Evolutionary conservation across 2,329 filamentous ascomycete genomes (phyloP).

Genomic region (Trichoderma aggressivum): DNA sequence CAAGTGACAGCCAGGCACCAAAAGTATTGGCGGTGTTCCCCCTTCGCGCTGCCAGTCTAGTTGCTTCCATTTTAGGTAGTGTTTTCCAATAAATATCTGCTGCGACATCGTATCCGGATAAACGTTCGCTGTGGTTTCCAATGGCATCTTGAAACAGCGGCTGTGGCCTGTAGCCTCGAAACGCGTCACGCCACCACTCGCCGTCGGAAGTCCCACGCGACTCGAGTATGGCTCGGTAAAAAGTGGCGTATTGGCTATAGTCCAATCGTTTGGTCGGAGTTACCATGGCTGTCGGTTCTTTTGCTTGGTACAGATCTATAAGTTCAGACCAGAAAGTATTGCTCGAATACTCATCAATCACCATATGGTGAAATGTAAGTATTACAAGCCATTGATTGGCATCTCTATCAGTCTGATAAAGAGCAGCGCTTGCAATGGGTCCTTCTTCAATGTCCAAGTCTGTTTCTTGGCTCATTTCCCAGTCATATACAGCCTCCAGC

Average conservation of each 20-base stretch:
- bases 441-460: neutral
- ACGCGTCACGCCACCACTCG: neutral
- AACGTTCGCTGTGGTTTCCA: neutral
- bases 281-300: neutral
- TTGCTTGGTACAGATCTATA: neutral
- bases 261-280: neutral
- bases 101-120: neutral
- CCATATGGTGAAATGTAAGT: neutral
- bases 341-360: neutral
- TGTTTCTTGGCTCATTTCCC: neutral
- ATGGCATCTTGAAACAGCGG: neutral
- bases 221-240: neutral
- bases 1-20: neutral
- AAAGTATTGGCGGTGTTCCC: neutral
- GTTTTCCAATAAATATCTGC: neutral
- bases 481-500: neutral
- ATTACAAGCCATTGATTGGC: neutral
- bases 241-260: neutral
- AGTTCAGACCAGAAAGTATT: neutral
- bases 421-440: neutral
- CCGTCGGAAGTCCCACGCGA: neutral
- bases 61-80: neutral
- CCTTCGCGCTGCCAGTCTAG: neutral
- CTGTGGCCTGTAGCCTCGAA: neutral
- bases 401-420: neutral